phyloP scores from a whole-genome alignment of 2,329 filamentous ascomycete species.

The Cladosporium halotolerans region DNA sequence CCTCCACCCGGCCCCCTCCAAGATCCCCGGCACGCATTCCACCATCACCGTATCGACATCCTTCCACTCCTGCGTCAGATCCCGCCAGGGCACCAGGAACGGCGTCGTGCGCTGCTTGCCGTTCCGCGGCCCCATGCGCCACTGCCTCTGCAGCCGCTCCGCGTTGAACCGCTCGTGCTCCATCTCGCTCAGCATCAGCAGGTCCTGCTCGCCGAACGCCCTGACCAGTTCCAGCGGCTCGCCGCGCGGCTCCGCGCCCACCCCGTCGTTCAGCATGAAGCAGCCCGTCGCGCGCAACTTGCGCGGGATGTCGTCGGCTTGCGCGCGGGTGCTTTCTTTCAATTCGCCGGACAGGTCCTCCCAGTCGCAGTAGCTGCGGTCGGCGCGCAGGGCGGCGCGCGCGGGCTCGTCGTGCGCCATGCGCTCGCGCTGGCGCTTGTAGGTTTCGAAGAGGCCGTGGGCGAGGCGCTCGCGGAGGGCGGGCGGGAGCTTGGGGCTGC shows the following conservation, averaged over 20 bases:
- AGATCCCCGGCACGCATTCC: slow-evolving; percentile 28
- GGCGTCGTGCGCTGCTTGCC: slow-evolving; percentile 29
- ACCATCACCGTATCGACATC: slow-evolving; percentile 33
- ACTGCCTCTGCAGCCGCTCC: slow-evolving; percentile 30
- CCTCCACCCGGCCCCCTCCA: slow-evolving; percentile 27
- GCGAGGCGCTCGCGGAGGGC: slow-evolving; percentile 30
- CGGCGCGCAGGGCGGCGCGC: slow-evolving; percentile 24
- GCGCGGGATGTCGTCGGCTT: slow-evolving; percentile 32
- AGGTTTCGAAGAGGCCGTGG: slow-evolving; percentile 29
- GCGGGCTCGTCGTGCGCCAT: slow-evolving; percentile 25
- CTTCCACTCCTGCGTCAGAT: slow-evolving; percentile 30
- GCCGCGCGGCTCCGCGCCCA: slow-evolving; percentile 18
- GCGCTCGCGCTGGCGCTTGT: slow-evolving; percentile 26
- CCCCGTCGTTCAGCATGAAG: slow-evolving; percentile 28
- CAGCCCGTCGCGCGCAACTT: slow-evolving; percentile 30
- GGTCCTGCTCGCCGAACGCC: slow-evolving; percentile 25
- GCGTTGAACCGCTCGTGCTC: slow-evolving; percentile 33
- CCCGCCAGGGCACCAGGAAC: slow-evolving; percentile 31
- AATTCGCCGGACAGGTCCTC: slow-evolving; percentile 29
- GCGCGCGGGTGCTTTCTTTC: slow-evolving; percentile 30
- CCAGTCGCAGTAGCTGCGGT: slow-evolving; percentile 31
- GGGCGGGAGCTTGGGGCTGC: slow-evolving; percentile 27
- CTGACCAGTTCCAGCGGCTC: slow-evolving; percentile 26
- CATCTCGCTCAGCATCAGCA: slow-evolving; percentile 30
- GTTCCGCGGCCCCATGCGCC: slow-evolving; percentile 29